A percentile compares a stretch with the other conserved stretches of the same genome.
These are phyloP conservation scores for Aspergillus sp. DNA, from an alignment of 2,329 filamentous ascomycete species.

Conservation along the genomic window DNA sequence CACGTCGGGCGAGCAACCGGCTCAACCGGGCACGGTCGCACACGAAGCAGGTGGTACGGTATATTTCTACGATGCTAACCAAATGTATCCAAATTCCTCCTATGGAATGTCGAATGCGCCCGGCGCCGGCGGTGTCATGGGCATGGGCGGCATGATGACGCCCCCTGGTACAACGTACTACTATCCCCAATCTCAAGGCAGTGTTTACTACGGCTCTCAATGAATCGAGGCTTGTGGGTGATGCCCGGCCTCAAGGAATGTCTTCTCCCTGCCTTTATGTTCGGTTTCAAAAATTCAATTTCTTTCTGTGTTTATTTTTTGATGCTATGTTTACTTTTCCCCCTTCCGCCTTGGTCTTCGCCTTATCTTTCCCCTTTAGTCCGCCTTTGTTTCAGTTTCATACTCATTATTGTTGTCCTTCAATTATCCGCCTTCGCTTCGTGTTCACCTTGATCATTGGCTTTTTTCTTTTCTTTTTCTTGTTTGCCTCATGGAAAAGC, in stretches of 20 bases:
- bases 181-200: conserved; percentile 59
- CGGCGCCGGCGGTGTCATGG: conserved; percentile 58
- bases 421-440: conserved; percentile 13
- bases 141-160: conserved; percentile 80
- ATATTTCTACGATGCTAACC: conserved; percentile 86
- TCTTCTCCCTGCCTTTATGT: background rate
- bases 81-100: conserved; percentile 58
- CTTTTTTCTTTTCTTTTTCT: conserved; percentile 17
- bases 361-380: conserved; percentile 26
- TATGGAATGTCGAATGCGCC: conserved; percentile 54
- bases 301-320: conserved; percentile 14
- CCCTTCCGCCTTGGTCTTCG: conserved; percentile 13
- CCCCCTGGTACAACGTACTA: conserved; percentile 56
- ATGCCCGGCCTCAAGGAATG: background rate
- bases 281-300: conserved; percentile 9
- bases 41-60: conserved; percentile 96
- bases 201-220: conserved; percentile 61
- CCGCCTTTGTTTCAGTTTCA: conserved; percentile 18
- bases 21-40: conserved; percentile 63
- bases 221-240: conserved; percentile 15
- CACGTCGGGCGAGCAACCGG: conserved; percentile 38
- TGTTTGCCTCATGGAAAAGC: conserved; percentile 19
- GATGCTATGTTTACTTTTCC: conserved; percentile 16
- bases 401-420: conserved; percentile 20
- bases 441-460: background rate